Base-by-base conservation (phyloP, 805 yeast genomes). In the Candida golubevii region DNA sequence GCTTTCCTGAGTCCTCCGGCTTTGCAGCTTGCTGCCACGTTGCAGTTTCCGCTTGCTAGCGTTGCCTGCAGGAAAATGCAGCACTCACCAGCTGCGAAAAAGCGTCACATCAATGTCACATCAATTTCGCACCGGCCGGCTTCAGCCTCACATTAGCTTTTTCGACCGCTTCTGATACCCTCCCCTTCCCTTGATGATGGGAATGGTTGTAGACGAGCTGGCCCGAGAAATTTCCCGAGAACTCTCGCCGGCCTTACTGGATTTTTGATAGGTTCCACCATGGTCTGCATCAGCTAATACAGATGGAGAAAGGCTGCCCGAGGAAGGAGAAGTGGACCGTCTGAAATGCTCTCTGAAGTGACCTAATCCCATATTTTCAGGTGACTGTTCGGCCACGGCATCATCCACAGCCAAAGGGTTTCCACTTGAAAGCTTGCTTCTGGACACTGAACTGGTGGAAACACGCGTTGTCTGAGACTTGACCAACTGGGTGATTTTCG, bases 101-200 rank as follows among this genome's bases (percentile, higher is more conserved):
- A 29, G 23, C 23, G 23, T 3, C 23, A 18, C 23, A 18, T 18
- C n/a, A n/a, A n/a, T n/a, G n/a, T n/a, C n/a, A n/a, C n/a, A n/a
- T n/a, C n/a, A n/a, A n/a, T n/a, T n/a, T n/a, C n/a, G n/a, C n/a
- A n/a, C n/a, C n/a, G n/a, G n/a, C n/a, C n/a, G n/a, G n/a, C n/a
- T 10, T 29, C n/a, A 10, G 4, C 32, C 13, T 43, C 32, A 43
- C 71, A 66, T 68, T 38, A 58, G 47, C 47, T 66, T 68, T 51
- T 66, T 69, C 1, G 72, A 57, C 42, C 75, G 50, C 51, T 69
- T 71, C 46, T 71, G 75, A 48, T 66, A 67, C 0, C 75, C 75
- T 3, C 75, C 75, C 47, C 75, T 62, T 10, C 75, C 75, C 46
- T 60, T 64, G 38, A 71, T 51, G 8, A 65, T 66, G 0, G 75